Base-by-base conservation (phyloP, 2,329 filamentous ascomycete species). In the Chalaropsis thielavioides region DNA sequence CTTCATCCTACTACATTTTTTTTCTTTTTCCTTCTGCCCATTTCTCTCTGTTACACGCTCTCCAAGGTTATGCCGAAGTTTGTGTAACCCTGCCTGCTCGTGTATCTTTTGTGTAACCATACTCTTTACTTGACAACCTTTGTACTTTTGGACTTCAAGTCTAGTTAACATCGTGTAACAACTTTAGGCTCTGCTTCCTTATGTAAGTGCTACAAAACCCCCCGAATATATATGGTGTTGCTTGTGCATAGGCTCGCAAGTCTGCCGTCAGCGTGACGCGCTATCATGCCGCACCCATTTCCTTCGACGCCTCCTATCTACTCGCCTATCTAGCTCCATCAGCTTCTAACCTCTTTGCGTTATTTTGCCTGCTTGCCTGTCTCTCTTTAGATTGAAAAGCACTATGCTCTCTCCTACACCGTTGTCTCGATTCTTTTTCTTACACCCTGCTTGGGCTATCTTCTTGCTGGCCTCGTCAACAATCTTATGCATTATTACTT, bases 371-470 rank as follows among this genome's bases (percentile, higher is more conserved):
- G n/a, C n/a, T n/a, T n/a, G n/a, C n/a, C n/a, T n/a, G n/a, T 8
- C 35, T 11, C n/a, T 44, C 49, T 19, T 27, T 41, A 67, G 66
- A 67, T 67, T 38, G 63, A 62, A n/a, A 15, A 43, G 13, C 85
- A 86, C 75, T 88, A 88, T 73, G 64, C 76, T 61, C 75, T 87
- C 62, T 78, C 75, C 41, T 87, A 87, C 72, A 80, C 82, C 3
- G 74, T 86, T 64, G 80, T 89, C 2, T 86, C 86, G 0, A 77
- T 87, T 1, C 75, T 88, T 54, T 89, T 89, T 72, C 76, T 89
- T 11, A 80, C 85, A 0, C 85, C 85, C 0, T 83, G 88, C 61
- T 75, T 81, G 2, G 86, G 86, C 59, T 89, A 89, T 73, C 78
- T 82, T 15, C 70, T 80, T 1, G 84, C 85, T 1, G 85, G 85